Conservation (phyloP, 352 stramenopile genomes). For the Globisporangium recalcitrans region DNA sequence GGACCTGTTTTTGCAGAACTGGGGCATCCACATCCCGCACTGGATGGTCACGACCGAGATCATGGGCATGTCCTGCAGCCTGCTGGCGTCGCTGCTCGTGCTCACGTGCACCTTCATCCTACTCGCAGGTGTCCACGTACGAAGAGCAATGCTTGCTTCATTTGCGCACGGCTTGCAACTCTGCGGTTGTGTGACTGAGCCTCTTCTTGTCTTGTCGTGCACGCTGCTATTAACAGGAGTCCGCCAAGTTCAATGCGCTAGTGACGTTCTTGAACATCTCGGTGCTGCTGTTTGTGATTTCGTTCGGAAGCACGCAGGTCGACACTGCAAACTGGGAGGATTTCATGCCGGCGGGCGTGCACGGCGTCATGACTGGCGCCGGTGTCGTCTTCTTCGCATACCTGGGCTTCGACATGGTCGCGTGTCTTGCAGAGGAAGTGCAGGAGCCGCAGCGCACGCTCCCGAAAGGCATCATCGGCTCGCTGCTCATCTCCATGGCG, state of each 20-base stretch:
- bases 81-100: constrained; percentile 79
- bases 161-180: neutral
- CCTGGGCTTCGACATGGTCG: constrained; percentile 92
- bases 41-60: constrained; percentile 58
- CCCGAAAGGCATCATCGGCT: constrained; percentile 90
- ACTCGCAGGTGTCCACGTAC: constrained; percentile 73
- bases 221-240: constrained; percentile 59
- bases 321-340: constrained; percentile 72
- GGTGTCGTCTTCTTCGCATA: constrained; percentile 91
- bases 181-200: constrained; percentile 6
- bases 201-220: too few relatives aligned
- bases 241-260: constrained; percentile 88
- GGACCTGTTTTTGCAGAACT: constrained; percentile 73
- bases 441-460: constrained; percentile 86
- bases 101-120: constrained; percentile 81
- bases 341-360: constrained; percentile 82
- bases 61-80: constrained; percentile 61
- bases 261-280: constrained; percentile 88
- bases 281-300: constrained; percentile 89
- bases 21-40: constrained; percentile 53
- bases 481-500: constrained; percentile 85
- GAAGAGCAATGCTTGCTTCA: constrained; percentile 3
- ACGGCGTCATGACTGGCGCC: constrained; percentile 85
- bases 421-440: constrained; percentile 89
- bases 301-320: constrained; percentile 71